Evolutionary conservation across 1,284 basidiomycete species (phyloP).

Genomic region (Bothia castanella): DNA sequence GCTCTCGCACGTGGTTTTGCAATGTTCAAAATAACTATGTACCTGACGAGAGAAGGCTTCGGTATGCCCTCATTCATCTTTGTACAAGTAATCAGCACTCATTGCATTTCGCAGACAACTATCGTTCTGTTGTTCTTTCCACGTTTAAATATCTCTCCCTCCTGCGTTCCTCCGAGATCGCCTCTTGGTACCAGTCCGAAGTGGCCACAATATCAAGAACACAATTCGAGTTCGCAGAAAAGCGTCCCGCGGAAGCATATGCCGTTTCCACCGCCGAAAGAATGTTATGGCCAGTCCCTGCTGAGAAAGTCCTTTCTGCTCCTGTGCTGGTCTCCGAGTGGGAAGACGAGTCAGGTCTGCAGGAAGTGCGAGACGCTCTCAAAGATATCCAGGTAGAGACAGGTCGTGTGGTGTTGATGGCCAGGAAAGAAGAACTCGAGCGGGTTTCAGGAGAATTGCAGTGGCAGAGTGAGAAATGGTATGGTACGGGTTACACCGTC

Average conservation of each 20-base stretch:
- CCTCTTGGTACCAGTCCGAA: slow-evolving; percentile 78
- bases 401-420: slow-evolving; percentile 76
- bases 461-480: slow-evolving; percentile 81
- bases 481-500: slow-evolving; percentile 80
- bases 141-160: slow-evolving; percentile 89
- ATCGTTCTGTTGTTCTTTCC: slow-evolving; percentile 69
- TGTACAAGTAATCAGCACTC: slow-evolving; percentile 8
- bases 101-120: slow-evolving; percentile 48
- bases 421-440: slow-evolving; percentile 64
- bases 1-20: slow-evolving; percentile 80
- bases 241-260: slow-evolving; percentile 76
- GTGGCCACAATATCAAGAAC: slow-evolving; percentile 70
- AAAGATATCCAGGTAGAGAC: slow-evolving; percentile 40
- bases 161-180: slow-evolving; percentile 67
- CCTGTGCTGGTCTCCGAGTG: slow-evolving; percentile 77
- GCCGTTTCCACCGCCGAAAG: slow-evolving; percentile 74
- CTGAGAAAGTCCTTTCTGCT: slow-evolving; percentile 74
- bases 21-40: slow-evolving; percentile 82
- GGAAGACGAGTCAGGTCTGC: slow-evolving; percentile 53
- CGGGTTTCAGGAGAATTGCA: slow-evolving; percentile 43
- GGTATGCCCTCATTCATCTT: slow-evolving; percentile 45
- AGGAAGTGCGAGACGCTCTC: slow-evolving; percentile 63
- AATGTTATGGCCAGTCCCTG: slow-evolving; percentile 79
- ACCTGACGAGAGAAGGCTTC: slow-evolving; percentile 86
- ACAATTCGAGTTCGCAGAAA: slow-evolving; percentile 88